Base-by-base conservation (phyloP, 441 rosid species). In the Gossypium gossypioides region DNA sequence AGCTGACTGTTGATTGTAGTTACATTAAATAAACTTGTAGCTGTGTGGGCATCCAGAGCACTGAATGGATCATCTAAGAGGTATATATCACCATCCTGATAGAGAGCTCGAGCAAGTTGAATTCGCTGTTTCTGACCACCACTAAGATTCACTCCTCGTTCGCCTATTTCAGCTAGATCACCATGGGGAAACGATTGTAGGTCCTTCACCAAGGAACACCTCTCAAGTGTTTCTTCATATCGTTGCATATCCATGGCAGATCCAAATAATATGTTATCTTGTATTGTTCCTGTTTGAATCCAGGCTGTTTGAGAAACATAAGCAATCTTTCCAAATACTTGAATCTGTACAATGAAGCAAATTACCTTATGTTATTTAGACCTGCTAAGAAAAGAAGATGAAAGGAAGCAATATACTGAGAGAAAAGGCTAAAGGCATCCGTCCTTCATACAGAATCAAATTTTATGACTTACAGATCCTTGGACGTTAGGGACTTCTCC, bases 11-110 rank as follows among this genome's bases (percentile, higher is more conserved):
- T 69, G 69, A 56, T 21, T 56, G 16, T 61, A 52, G 46, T 80
- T 9, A 95, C 99, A 79, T 91, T 86, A 69, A 95, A 91, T 73
- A 95, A 86, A 83, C 88, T 91, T 1, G 96, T 82, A 62, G 99
- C 99, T 60, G 99, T 95, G 56, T 92, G 89, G 25, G 98, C 98
- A 85, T 95, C 99, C 57, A 95, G 96, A 2, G 98, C 98, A 75
- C 99, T 96, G 68, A 93, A 96, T 15, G 99, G 98, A 86, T 96
- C 99, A 72, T 92, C 99, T 81, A 95, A 74, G 65, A 92, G 93
- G 72, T 95, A 95, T 32, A 95, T 85, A 76, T 95, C 99, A 25
- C 96, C 95, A 63, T 92, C 82, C 80, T 95, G 93, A 79, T 92
- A 95, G 51, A 95, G 91, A 25, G 98, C 98, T 68, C 95, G 98